A percentile compares a stretch with the other conserved stretches of the same genome.
These are phyloP conservation scores for Apostasia shenzhenica DNA, from an alignment of 106 monocot genomes.

Conservation along the genomic window DNA sequence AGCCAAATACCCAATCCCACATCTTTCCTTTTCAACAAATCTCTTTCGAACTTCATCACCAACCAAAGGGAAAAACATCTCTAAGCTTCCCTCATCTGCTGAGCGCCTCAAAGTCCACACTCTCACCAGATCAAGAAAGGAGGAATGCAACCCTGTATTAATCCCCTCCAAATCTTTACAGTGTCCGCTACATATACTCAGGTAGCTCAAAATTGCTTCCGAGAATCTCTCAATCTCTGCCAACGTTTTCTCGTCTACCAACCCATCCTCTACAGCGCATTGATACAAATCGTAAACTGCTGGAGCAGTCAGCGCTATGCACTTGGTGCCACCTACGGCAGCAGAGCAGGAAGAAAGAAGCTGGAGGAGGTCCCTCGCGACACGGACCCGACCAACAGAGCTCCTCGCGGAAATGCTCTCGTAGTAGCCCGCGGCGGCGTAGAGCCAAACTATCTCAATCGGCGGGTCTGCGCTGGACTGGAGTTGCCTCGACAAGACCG, in stretches of 20 bases:
- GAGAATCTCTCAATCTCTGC: conserved; percentile 58
- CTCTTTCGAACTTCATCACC: conserved; percentile 34
- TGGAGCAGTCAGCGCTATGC: conserved; percentile 70
- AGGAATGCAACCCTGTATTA: conserved; percentile 20
- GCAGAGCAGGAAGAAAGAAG: conserved; percentile 56
- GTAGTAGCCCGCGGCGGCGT: conserved; percentile 61
- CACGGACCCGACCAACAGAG: conserved; percentile 20
- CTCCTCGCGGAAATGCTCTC: conserved; percentile 18
- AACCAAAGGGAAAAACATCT: conserved; percentile 56
- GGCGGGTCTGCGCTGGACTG: conserved; percentile 68
- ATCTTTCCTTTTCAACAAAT: conserved; percentile 26
- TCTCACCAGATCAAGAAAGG: conserved; percentile 58
- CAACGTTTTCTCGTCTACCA: conserved; percentile 18
- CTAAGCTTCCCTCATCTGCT: conserved; percentile 8
- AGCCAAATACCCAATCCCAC: conserved; percentile 49
- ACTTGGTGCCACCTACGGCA: conserved; percentile 36
- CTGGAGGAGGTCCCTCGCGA: conserved; percentile 50
- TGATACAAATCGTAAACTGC: conserved; percentile 48
- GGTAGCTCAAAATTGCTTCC: conserved; percentile 60
- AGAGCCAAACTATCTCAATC: conserved; percentile 77
- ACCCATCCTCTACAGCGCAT: conserved; percentile 25
- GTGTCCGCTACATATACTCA: conserved; percentile 73
- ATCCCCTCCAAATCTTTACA: conserved; percentile 3
- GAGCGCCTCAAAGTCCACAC: conserved; percentile 48
- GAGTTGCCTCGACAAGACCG: conserved; percentile 57